Conservation (phyloP, 1,284 basidiomycete species). For the Sphaerobolus stellatus region DNA sequence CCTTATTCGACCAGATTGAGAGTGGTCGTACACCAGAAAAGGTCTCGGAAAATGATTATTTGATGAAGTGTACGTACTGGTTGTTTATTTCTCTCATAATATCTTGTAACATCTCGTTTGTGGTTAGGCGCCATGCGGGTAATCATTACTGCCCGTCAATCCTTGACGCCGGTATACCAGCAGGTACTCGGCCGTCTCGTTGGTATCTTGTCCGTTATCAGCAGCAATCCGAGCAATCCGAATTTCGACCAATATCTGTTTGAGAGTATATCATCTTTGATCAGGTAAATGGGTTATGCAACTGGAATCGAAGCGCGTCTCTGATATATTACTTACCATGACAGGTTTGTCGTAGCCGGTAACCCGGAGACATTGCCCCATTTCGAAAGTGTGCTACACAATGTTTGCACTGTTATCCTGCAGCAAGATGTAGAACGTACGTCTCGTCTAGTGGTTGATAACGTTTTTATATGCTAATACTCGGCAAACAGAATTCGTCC, state of each 20-base stretch:
- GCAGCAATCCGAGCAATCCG: conserved; percentile 96
- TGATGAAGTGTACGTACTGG: conserved; percentile 85
- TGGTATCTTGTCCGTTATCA: conserved; percentile 81
- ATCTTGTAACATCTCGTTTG: conserved; percentile 7
- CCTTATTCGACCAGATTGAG: conserved; percentile 82
- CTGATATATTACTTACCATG: background rate
- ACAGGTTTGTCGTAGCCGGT: conserved; percentile 77
- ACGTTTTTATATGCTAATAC: background rate
- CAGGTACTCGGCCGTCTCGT: conserved; percentile 76
- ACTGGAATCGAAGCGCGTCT: background rate
- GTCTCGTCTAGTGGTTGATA: conserved; percentile 26
- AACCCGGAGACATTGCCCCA: conserved; percentile 63
- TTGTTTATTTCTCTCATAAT: background rate
- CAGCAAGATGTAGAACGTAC: conserved; percentile 90
- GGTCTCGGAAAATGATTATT: conserved; percentile 95
- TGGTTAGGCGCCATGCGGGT: conserved; percentile 85
- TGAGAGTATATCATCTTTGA: conserved; percentile 89
- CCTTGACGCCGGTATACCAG: conserved; percentile 68
- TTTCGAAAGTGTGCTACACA: conserved; percentile 85
- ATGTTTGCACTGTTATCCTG: conserved; percentile 85
- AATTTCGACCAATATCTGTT: conserved; percentile 98
- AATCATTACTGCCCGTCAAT: conserved; percentile 84
- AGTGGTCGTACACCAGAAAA: conserved; percentile 85
- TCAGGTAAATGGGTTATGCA: conserved; percentile 56
- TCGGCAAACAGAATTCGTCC: conserved; percentile 78